These are phyloP conservation scores for Neurospora sp. DNA, from an alignment of 495 filamentous ascomycete species.

Conservation along the genomic window DNA sequence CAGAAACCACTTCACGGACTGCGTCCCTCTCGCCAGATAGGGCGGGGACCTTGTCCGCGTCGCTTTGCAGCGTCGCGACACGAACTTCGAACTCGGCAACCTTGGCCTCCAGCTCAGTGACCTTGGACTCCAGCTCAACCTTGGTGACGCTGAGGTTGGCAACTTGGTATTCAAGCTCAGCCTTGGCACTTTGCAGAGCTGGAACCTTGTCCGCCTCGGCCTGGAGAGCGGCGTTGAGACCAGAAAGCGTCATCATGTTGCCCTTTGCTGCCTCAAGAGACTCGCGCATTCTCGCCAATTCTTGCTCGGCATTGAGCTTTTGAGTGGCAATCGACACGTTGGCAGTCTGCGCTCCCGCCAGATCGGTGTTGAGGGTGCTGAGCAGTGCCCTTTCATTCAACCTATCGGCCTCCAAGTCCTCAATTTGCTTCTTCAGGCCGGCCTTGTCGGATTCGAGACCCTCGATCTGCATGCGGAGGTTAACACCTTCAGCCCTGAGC, in stretches of 20 bases:
- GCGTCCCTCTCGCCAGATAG: conserved; percentile 16
- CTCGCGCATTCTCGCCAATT: conserved; percentile 11
- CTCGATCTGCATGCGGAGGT: conserved; percentile 19
- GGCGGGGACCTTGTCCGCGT: conserved; percentile 17
- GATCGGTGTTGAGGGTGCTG: conserved; percentile 20
- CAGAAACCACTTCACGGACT: conserved; percentile 19
- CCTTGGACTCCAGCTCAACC: conserved; percentile 18
- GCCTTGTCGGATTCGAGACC: conserved; percentile 26
- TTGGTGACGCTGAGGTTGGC: conserved; percentile 6
- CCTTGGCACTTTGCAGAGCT: conserved; percentile 7
- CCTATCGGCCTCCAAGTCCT: conserved; percentile 11
- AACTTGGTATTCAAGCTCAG: conserved; percentile 13
- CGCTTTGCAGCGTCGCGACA: conserved; percentile 13
- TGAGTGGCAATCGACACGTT: conserved; percentile 22
- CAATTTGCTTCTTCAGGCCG: conserved; percentile 23
- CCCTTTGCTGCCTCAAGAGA: conserved; percentile 15
- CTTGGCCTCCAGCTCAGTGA: conserved; percentile 13
- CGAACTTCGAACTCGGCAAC: conserved; percentile 12
- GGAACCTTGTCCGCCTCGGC: conserved; percentile 19
- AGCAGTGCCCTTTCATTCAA: conserved; percentile 12
- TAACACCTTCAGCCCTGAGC: conserved; percentile 8
- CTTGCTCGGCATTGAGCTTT: conserved; percentile 17
- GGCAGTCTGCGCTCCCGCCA: conserved; percentile 21
- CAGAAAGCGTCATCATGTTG: conserved; percentile 16
- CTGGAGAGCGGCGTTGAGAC: conserved; percentile 22